These are phyloP conservation scores for Blastobotrys aristatus DNA, from an alignment of 1,139 yeast genomes.

Conservation along the genomic window DNA sequence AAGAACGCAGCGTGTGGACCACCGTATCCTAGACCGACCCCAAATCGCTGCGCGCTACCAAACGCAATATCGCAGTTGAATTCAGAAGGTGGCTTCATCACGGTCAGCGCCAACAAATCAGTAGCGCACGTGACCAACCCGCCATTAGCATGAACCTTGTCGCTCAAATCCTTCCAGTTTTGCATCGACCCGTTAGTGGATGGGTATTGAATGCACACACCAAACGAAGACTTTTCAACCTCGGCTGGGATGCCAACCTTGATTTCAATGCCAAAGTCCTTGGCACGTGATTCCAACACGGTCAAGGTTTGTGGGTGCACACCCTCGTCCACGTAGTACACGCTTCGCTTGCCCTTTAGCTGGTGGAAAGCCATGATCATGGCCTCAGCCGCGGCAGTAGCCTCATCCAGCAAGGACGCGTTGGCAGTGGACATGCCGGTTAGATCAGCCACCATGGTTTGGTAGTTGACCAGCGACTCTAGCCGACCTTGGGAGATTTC, in stretches of 20 bases:
- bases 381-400: conserved; percentile 98
- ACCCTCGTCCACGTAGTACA: conserved; percentile 67
- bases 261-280: conserved; percentile 64
- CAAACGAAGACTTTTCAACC: conserved; percentile 51
- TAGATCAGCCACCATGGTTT: conserved; percentile 80
- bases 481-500: conserved; percentile 96
- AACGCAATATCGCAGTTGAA: conserved; percentile 91
- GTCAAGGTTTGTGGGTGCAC: conserved; percentile 83
- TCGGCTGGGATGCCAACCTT: conserved; percentile 49
- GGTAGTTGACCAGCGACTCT: conserved; percentile 83
- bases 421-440: conserved; percentile 93
- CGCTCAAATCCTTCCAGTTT: conserved; percentile 52
- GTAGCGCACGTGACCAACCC: conserved; percentile 83
- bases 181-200: conserved; percentile 74
- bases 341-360: conserved; percentile 58
- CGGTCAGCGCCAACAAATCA: conserved; percentile 81
- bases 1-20: conserved; percentile 99
- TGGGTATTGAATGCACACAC: conserved; percentile 88
- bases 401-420: conserved; percentile 92
- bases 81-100: conserved; percentile 75
- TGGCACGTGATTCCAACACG: conserved; percentile 75
- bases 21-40: conserved; percentile 96
- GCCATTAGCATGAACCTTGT: conserved; percentile 61
- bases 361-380: conserved; percentile 77
- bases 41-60: conserved; percentile 92